These are phyloP conservation scores for Cichorium intybus DNA, from an alignment of 140 eudicot species.

Conservation along the genomic window DNA sequence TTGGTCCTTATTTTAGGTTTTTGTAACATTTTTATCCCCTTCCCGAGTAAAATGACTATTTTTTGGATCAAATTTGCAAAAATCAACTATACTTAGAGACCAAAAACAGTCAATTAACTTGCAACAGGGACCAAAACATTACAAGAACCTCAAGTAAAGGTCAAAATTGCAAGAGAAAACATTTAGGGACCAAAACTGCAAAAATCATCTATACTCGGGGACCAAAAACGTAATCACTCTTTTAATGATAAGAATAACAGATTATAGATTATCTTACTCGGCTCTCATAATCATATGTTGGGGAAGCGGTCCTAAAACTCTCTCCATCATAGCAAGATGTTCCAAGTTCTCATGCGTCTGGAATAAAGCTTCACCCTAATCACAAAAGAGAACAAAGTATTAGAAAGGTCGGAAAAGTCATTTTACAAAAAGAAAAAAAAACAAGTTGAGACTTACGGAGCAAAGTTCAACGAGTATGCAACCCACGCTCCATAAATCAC, in stretches of 20 bases:
- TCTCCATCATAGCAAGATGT: constrained; percentile 99
- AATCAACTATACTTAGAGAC: no score
- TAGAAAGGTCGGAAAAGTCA: not conserved
- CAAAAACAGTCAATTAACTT: no score
- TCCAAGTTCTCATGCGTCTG: constrained; percentile 99
- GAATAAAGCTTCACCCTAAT: constrained; percentile 91
- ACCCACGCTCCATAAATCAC: constrained; percentile 97
- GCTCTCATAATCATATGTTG: constrained; percentile 79
- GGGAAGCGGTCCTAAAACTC: constrained; percentile 95
- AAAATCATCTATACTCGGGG: no score
- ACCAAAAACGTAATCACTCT: no score
- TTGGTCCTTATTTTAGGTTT: no score
- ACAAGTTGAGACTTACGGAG: constrained; percentile 59
- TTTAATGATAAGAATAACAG: not conserved
- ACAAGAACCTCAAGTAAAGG: no score
- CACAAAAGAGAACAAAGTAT: not conserved
- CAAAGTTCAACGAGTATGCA: constrained; percentile 97
- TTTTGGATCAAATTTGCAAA: no score
- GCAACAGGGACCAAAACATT: no score
- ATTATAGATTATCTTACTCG: constrained; percentile 49
- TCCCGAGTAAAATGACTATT: no score
- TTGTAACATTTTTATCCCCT: no score
- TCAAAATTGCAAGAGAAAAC: no score
- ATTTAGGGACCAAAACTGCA: no score
- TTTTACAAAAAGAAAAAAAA: not conserved